Conservation (phyloP, 1,139 yeast species). For the Martiniozyma asiatica region DNA sequence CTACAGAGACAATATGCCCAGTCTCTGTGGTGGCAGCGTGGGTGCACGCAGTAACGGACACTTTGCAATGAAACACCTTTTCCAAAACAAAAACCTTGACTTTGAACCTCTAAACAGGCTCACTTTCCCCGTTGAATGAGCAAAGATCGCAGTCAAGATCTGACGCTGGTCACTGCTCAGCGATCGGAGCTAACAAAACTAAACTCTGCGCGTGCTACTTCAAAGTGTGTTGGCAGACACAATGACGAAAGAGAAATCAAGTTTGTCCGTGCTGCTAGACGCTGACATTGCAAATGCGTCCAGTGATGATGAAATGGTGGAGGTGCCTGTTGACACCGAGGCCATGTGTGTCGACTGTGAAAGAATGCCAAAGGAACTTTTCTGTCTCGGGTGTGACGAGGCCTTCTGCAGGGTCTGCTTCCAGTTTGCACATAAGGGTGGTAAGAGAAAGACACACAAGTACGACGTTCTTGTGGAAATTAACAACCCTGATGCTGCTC, state of each 20-base stretch:
- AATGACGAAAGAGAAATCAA: conserved; percentile 8
- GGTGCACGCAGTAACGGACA: too few species aligned
- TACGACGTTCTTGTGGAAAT: conserved; percentile 14
- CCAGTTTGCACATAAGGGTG: conserved; percentile 54
- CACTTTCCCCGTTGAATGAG: too few species aligned
- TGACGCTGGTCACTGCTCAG: too few species aligned
- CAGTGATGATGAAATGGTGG: conserved; percentile 5
- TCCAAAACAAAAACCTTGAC: too few species aligned
- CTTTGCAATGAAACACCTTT: too few species aligned
- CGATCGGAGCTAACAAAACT: too few species aligned
- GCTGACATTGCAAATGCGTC: conserved; percentile 13
- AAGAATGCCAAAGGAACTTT: conserved; percentile 52
- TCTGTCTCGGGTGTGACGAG: conserved; percentile 50
- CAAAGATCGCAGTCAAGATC: too few species aligned
- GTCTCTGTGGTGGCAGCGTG: too few species aligned
- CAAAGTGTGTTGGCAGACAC: too few species aligned
- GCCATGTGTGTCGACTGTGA: conserved; percentile 48
- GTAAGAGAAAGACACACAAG: conserved; percentile 36
- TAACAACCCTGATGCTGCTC: conserved; percentile 1
- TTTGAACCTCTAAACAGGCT: too few species aligned
- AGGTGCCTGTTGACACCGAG: conserved; percentile 4
- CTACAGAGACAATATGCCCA: too few species aligned
- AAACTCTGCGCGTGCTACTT: too few species aligned
- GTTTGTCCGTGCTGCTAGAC: conserved; percentile 17
- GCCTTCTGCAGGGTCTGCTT: conserved; percentile 57